phyloP scores from a whole-genome alignment of 306 rosid species.

The Glycyrrhiza uralensis region DNA sequence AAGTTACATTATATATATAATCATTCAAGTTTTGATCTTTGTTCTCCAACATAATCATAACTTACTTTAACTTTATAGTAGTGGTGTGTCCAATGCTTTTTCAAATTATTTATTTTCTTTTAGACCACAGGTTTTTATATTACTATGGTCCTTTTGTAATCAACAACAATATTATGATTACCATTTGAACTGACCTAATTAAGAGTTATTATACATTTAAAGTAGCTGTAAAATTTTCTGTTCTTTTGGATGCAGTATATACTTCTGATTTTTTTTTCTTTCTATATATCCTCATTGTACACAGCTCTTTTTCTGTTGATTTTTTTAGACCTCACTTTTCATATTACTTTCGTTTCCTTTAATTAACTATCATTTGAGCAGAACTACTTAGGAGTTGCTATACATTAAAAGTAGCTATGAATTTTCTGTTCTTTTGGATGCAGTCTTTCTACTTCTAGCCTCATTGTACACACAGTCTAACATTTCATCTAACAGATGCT shows the following conservation, averaged over 20 bases:
- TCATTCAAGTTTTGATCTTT: constrained; percentile 37
- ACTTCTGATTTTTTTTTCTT: neutral
- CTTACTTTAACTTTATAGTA: constrained; percentile 62
- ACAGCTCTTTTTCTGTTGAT: too few species aligned
- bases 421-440: neutral
- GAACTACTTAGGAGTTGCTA: constrained; percentile 12
- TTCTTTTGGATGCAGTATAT: neutral
- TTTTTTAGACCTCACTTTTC: constrained; percentile 14
- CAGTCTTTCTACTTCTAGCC: neutral
- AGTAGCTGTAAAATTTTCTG: neutral
- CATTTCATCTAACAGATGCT: constrained; percentile 47
- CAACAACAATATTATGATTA: neutral
- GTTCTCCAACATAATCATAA: constrained; percentile 36
- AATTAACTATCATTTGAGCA: constrained; percentile 5
- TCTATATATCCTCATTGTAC: neutral
- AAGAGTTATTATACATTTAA: neutral
- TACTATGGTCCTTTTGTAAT: neutral
- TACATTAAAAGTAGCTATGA: neutral
- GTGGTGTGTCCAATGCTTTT: constrained; percentile 44
- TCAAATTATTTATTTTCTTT: constrained; percentile 2
- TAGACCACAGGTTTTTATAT: constrained; percentile 20
- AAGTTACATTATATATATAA: constrained; percentile 24
- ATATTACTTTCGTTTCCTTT: neutral
- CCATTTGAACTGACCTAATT: constrained; percentile 30
- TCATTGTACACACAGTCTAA: constrained; percentile 5